Percentiles rank a stretch among this genome's conserved stretches.
Evolutionary conservation across 179 eudicot genomes (phyloP).

Genomic region (Drosera spatulata): DNA sequence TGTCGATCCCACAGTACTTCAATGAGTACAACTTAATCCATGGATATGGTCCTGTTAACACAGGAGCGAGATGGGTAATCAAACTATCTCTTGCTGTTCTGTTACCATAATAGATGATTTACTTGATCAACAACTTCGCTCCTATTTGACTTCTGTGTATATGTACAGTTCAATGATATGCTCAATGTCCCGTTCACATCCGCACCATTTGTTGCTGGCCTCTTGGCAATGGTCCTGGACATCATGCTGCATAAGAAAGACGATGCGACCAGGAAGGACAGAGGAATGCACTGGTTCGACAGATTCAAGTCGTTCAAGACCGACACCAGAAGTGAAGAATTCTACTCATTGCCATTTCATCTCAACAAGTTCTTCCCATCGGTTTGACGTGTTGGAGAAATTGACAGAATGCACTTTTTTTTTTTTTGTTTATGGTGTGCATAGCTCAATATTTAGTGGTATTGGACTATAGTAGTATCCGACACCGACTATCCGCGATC

Average conservation of each 20-base stretch:
- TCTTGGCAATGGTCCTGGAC: slow-evolving; percentile 60
- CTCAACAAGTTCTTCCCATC: slow-evolving; percentile 88
- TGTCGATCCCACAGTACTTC: slow-evolving; percentile 93
- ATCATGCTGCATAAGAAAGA: slow-evolving; percentile 46
- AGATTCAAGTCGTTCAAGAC: slow-evolving; percentile 49
- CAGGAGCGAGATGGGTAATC: slow-evolving; percentile 83
- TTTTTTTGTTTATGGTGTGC: neutral
- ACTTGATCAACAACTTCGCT: too few species aligned
- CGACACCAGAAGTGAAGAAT: slow-evolving; percentile 75
- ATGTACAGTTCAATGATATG: slow-evolving; percentile 66
- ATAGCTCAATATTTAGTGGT: neutral
- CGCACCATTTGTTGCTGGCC: slow-evolving; percentile 72
- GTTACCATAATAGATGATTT: neutral
- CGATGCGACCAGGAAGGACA: slow-evolving; percentile 40
- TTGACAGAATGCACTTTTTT: too few species aligned
- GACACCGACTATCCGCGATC: too few species aligned
- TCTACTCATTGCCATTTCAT: slow-evolving; percentile 70
- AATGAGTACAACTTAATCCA: slow-evolving; percentile 51
- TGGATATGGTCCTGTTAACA: slow-evolving; percentile 79
- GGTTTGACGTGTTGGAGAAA: slow-evolving; percentile 16
- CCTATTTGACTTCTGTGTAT: neutral
- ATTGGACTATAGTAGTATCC: neutral
- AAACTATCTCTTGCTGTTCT: neutral
- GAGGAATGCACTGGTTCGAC: slow-evolving; percentile 81
- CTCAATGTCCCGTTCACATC: slow-evolving; percentile 80